phyloP scores from a whole-genome alignment of 2,329 filamentous ascomycete genomes.

The Fusarium haematococcum region DNA sequence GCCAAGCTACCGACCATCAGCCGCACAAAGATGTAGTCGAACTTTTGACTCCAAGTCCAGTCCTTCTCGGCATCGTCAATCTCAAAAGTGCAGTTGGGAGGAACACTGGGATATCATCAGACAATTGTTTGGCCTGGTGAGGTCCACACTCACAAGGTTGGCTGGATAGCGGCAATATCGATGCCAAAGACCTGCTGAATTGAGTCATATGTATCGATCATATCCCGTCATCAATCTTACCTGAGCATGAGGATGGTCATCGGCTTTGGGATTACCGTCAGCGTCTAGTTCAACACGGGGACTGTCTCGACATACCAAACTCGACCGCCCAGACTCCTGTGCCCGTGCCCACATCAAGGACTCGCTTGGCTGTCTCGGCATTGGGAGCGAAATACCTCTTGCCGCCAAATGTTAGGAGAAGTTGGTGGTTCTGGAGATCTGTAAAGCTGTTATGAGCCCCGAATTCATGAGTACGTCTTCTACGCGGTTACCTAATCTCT shows the following conservation, averaged over 20 bases:
- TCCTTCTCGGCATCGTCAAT: constrained; percentile 2
- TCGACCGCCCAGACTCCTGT: neutral
- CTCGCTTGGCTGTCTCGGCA: neutral
- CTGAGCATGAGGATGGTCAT: neutral
- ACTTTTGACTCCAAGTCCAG: constrained; percentile 23
- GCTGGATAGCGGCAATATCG: neutral
- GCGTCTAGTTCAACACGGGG: neutral
- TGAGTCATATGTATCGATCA: neutral
- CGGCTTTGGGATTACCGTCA: neutral
- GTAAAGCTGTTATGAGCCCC: neutral
- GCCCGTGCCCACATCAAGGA: neutral
- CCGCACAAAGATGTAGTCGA: constrained; percentile 31
- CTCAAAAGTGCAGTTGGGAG: neutral
- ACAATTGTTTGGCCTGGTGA: neutral
- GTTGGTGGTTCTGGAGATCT: neutral
- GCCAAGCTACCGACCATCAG: constrained; percentile 32
- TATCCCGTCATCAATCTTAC: neutral
- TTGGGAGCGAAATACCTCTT: neutral
- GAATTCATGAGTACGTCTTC: neutral
- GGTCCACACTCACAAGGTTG: neutral
- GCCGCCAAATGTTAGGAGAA: neutral
- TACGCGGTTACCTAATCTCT: neutral
- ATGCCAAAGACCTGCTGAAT: neutral
- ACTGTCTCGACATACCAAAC: neutral
- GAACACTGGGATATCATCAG: neutral